These are phyloP conservation scores for Myrica gale DNA, from an alignment of 306 rosid genomes.

Conservation along the genomic window DNA sequence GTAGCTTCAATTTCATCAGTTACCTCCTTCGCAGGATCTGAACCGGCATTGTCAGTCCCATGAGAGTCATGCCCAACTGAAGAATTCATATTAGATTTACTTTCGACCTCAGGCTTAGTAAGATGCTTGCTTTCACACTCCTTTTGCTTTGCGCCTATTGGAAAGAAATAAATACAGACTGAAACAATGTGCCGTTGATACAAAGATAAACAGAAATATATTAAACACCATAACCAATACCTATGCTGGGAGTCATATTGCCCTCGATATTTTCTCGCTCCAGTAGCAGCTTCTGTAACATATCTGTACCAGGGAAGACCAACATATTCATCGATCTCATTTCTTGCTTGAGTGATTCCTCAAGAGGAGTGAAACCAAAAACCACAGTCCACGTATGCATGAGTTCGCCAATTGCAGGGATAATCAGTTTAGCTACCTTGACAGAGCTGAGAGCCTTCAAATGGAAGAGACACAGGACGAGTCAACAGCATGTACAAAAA, in stretches of 20 bases:
- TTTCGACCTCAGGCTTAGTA: slow-evolving; percentile 27
- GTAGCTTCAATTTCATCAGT: slow-evolving; percentile 26
- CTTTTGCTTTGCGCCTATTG: slow-evolving; percentile 46
- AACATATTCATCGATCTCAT: slow-evolving; percentile 80
- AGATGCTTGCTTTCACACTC: slow-evolving; percentile 36
- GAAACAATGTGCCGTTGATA: slow-evolving; percentile 9
- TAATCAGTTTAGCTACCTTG: slow-evolving; percentile 85
- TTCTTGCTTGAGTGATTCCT: slow-evolving; percentile 71
- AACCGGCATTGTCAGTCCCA: slow-evolving; percentile 28
- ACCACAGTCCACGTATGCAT: slow-evolving; percentile 73
- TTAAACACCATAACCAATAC: slow-evolving; percentile 25
- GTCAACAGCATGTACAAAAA: slow-evolving; percentile 26
- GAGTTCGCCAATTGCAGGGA: slow-evolving; percentile 93
- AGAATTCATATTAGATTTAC: slow-evolving; percentile 34
- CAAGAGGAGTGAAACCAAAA: slow-evolving; percentile 78
- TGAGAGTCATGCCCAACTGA: slow-evolving; percentile 30
- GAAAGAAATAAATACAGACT: slow-evolving; percentile 24
- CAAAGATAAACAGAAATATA: slow-evolving; percentile 14
- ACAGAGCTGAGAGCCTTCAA: slow-evolving; percentile 68
- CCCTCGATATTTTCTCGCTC: slow-evolving; percentile 49
- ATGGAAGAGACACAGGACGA: slow-evolving; percentile 19
- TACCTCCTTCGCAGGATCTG: slow-evolving; percentile 12
- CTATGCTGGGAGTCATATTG: slow-evolving; percentile 33
- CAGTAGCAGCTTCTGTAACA: slow-evolving; percentile 78
- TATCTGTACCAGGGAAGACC: slow-evolving; percentile 95